Percentiles rank a stretch among this genome's conserved stretches.
These are phyloP conservation scores for Ophiostoma perfectum DNA, from an alignment of 2,329 filamentous ascomycete genomes.

Conservation along the genomic window DNA sequence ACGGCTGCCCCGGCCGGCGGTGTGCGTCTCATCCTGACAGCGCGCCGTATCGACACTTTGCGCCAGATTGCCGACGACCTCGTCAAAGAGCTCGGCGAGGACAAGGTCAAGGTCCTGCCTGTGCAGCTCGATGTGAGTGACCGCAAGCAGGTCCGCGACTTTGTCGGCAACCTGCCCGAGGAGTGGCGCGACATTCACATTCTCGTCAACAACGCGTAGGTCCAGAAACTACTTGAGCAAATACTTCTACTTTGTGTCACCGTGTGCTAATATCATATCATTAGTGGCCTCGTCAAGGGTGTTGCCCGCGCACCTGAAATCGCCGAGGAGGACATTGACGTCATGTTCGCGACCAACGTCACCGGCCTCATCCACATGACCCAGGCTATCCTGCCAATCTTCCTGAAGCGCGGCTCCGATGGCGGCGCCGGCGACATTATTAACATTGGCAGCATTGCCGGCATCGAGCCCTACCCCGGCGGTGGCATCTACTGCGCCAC, in stretches of 20 bases:
- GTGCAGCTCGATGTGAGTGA: constrained; percentile 85
- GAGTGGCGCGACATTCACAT: constrained; percentile 83
- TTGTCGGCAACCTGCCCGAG: constrained; percentile 67
- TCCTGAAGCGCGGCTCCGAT: constrained; percentile 62
- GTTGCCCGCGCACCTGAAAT: constrained; percentile 83
- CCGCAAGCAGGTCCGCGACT: constrained; percentile 63
- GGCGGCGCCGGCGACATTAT: constrained; percentile 88
- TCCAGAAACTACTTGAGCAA: constrained; percentile 25
- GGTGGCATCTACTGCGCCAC: constrained; percentile 91
- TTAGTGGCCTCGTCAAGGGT: constrained; percentile 79
- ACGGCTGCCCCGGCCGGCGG: constrained; percentile 61
- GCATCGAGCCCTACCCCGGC: constrained; percentile 75
- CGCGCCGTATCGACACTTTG: constrained; percentile 74
- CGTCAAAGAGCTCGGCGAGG: constrained; percentile 68
- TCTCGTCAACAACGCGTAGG: constrained; percentile 92
- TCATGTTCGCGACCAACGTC: constrained; percentile 92
- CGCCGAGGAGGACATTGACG: constrained; percentile 68
- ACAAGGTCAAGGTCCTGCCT: constrained; percentile 78
- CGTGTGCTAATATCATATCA: constrained; percentile 14
- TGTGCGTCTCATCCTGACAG: constrained; percentile 80
- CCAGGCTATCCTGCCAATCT: constrained; percentile 78
- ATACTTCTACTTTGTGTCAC: not conserved
- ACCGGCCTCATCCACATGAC: constrained; percentile 95
- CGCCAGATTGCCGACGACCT: constrained; percentile 74
- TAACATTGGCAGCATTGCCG: constrained; percentile 89